These are phyloP conservation scores for Dioszegia hungarica DNA, from an alignment of 768 basidiomycete species.

Conservation along the genomic window DNA sequence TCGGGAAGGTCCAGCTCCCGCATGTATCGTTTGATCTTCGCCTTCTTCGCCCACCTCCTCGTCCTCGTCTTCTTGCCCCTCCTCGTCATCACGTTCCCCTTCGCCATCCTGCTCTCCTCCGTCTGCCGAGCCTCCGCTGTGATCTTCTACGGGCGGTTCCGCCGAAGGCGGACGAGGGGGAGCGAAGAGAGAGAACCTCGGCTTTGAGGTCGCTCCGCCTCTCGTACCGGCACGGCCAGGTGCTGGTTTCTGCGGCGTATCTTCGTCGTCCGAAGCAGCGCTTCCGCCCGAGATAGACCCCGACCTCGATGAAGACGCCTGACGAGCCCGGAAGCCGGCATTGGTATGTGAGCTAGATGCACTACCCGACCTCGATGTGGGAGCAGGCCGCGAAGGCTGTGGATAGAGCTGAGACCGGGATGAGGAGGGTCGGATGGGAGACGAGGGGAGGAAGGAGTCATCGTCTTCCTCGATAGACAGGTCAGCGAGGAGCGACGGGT, in stretches of 20 bases:
- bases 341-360: background rate
- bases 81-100: constrained; percentile 9
- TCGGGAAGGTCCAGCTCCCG: background rate
- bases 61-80: constrained; percentile 2
- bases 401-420: background rate
- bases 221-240: background rate
- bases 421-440: background rate
- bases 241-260: background rate
- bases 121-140: background rate
- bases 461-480: constrained; percentile 20
- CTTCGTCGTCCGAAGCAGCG: background rate
- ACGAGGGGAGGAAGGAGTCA: constrained; percentile 3
- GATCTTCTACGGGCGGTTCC: background rate
- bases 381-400: background rate
- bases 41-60: constrained; percentile 13
- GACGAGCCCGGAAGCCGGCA: background rate
- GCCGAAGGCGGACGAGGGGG: constrained; percentile 6
- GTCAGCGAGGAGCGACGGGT: constrained; percentile 22
- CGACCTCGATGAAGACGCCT: too few relatives aligned
- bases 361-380: background rate
- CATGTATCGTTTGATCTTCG: constrained; percentile 24
- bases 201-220: constrained; percentile 11
- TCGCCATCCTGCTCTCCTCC: constrained; percentile 10
- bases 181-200: constrained; percentile 40
- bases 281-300: background rate